Base-by-base conservation (phyloP, 805 yeast genomes). In the Ogataea parapolymorpha region DNA sequence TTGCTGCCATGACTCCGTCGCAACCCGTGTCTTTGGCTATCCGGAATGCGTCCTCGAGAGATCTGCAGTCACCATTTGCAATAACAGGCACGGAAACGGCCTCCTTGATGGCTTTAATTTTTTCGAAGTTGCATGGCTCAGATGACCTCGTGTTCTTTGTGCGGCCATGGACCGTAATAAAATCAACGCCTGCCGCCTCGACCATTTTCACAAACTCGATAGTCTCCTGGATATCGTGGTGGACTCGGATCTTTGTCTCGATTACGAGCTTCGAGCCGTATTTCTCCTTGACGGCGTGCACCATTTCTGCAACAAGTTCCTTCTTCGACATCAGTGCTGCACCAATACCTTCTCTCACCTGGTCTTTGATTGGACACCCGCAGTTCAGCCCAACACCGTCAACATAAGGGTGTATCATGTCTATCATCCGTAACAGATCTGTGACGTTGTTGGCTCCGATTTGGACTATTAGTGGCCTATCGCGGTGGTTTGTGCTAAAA, bases 281-380 rank as follows among this genome's bases (percentile, higher is more conserved):
- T 55, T 74, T 80, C 1, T 71, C 69, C 57, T 90, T 90, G 20
- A 88, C 95, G 1, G 89, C 87, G 32, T 70, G 65, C 6, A 93
- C 95, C 96, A 93, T 85, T 3, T 74, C 71, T 1, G 90, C 77
- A 4, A 93, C 93, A 36, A 80, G 66, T 26, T 86, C 89, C 2
- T 90, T 85, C 48, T 85, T 81, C 20, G 81, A 71, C 86, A 93
- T 90, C 42, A 93, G 70, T 0, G 97, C 97, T 2, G 97, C 96
- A 4, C 99, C 99, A 12, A 93, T 90, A 17, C 98, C 99, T 60
- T 89, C 96, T 32, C 95, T 72, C 11, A 87, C 85, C 61, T 93
- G 98, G 49, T 91, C 98, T 48, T 82, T 84, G 37, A 93, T 89
- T 1, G 99, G 99, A 65, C 99, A 93, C 0, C 99, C 99, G 63